These are phyloP conservation scores for Cryphonectria nitschkei DNA, from an alignment of 2,329 filamentous ascomycete species.

Conservation along the genomic window DNA sequence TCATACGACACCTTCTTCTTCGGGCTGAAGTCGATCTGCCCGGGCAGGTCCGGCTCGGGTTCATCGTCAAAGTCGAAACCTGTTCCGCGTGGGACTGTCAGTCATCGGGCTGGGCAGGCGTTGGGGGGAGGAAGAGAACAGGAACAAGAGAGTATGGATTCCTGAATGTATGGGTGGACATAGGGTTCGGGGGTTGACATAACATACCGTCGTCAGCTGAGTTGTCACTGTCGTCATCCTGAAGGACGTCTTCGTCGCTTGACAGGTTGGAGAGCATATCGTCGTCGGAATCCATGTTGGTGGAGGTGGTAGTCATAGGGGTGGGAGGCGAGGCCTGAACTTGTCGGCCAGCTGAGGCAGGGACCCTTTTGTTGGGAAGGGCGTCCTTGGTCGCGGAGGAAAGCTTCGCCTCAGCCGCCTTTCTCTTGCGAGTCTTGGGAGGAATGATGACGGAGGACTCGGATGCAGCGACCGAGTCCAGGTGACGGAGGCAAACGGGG, in stretches of 20 bases:
- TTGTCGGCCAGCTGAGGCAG: conserved; percentile 54
- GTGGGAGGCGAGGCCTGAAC: conserved; percentile 56
- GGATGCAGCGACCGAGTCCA: conserved; percentile 28
- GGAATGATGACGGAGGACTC: conserved; percentile 55
- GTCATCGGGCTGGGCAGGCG: conserved; percentile 21
- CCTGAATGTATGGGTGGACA: background rate
- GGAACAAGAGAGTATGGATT: background rate
- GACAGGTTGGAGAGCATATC: conserved; percentile 87
- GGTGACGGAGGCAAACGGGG: conserved; percentile 4
- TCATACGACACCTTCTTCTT: conserved; percentile 78
- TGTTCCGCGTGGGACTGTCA: conserved; percentile 31
- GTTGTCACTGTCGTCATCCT: conserved; percentile 75
- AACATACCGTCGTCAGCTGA: conserved; percentile 55
- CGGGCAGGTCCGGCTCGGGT: conserved; percentile 56
- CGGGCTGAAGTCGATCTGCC: conserved; percentile 67
- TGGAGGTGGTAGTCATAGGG: conserved; percentile 56
- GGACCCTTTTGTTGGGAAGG: conserved; percentile 55
- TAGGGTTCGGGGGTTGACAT: conserved; percentile 23
- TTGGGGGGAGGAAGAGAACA: conserved; percentile 15
- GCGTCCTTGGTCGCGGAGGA: conserved; percentile 49
- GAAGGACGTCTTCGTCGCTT: conserved; percentile 74
- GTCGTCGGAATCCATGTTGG: conserved; percentile 91
- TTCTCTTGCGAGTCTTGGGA: conserved; percentile 62
- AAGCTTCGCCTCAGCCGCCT: conserved; percentile 68
- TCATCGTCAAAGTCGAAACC: conserved; percentile 66